phyloP scores from a whole-genome alignment of 2,329 filamentous ascomycete species.

The Colletotrichum liaoningense region DNA sequence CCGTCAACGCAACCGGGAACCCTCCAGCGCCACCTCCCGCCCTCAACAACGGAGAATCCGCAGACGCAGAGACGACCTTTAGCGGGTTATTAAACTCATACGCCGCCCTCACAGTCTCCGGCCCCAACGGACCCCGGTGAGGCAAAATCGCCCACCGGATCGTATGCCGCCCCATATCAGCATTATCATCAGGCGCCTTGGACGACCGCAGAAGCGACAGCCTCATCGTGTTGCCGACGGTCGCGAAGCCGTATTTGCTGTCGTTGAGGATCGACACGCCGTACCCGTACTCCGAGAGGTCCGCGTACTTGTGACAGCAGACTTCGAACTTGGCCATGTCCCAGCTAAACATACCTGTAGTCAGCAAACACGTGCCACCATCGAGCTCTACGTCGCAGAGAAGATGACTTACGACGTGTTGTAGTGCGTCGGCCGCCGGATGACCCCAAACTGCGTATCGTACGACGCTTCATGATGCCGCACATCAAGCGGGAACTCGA shows the following conservation, averaged over 20 bases:
- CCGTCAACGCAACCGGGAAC: conserved; percentile 60
- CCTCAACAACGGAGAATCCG: background rate
- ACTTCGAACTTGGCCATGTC: conserved; percentile 87
- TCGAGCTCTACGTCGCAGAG: accelerated
- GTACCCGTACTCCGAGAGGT: conserved; percentile 76
- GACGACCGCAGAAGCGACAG: conserved; percentile 72
- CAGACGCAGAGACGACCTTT: conserved; percentile 40
- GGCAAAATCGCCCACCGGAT: conserved; percentile 77
- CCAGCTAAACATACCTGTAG: conserved; percentile 49
- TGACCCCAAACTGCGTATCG: conserved; percentile 75
- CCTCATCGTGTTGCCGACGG: conserved; percentile 74
- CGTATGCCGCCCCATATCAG: conserved; percentile 75
- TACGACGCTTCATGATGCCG: conserved; percentile 74
- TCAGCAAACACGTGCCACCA: background rate
- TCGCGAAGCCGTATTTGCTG: conserved; percentile 77
- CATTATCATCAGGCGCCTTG: conserved; percentile 76
- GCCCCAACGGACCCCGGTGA: conserved; percentile 66
- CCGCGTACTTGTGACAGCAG: conserved; percentile 80
- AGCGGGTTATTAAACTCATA: conserved; percentile 76
- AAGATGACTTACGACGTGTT: conserved; percentile 67
- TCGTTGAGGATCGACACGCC: conserved; percentile 78
- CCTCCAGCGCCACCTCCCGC: no score
- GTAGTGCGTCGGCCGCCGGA: conserved; percentile 75
- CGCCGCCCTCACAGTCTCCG: conserved; percentile 69
- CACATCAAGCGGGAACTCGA: conserved; percentile 76